A percentile compares a stretch with the other conserved stretches of the same genome.
Conservation (phyloP, 495 filamentous ascomycete species). For the Penicillium daleae region DNA sequence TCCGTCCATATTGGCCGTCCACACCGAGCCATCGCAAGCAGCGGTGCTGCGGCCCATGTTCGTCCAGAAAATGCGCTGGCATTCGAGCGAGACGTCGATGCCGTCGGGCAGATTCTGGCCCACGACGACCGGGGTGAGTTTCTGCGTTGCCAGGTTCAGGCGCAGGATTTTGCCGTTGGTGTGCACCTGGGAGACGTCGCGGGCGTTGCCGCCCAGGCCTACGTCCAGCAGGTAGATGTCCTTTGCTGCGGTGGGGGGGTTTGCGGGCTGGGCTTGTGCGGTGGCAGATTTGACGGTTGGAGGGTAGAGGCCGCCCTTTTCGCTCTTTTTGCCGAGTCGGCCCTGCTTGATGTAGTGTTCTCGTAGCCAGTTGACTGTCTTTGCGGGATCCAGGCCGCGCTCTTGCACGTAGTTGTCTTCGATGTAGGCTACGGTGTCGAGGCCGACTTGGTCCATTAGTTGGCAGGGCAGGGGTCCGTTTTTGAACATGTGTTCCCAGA, state of each 20-base stretch:
- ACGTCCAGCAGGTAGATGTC: constrained; percentile 37
- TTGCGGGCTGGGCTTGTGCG: constrained; percentile 11
- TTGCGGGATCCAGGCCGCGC: constrained; percentile 23
- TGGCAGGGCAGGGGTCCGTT: constrained; percentile 31
- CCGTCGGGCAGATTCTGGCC: constrained; percentile 52
- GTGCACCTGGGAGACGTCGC: constrained; percentile 22
- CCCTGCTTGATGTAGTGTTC: constrained; percentile 39
- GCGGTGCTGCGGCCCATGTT: constrained; percentile 49
- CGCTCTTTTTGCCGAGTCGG: constrained; percentile 35
- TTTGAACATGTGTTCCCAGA: constrained; percentile 41
- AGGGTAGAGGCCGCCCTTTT: constrained; percentile 41
- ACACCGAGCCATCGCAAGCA: constrained; percentile 47
- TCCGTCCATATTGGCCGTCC: constrained; percentile 51
- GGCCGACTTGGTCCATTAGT: constrained; percentile 38
- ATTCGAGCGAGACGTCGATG: constrained; percentile 41
- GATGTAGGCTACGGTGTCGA: constrained; percentile 43
- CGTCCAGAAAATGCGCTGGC: constrained; percentile 55
- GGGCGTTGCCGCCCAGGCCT: constrained; percentile 31
- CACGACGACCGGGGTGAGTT: constrained; percentile 29
- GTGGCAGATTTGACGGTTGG: constrained; percentile 10
- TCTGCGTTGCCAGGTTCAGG: constrained; percentile 27
- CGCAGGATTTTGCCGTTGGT: constrained; percentile 30
- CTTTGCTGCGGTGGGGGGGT: constrained; percentile 19
- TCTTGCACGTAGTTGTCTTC: constrained; percentile 49
- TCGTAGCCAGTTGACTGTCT: constrained; percentile 39